Evolutionary conservation across 1,284 basidiomycete species (phyloP), one percentile per base, ranked within the genome.

Genomic region (Ustilago sp.): DNA sequence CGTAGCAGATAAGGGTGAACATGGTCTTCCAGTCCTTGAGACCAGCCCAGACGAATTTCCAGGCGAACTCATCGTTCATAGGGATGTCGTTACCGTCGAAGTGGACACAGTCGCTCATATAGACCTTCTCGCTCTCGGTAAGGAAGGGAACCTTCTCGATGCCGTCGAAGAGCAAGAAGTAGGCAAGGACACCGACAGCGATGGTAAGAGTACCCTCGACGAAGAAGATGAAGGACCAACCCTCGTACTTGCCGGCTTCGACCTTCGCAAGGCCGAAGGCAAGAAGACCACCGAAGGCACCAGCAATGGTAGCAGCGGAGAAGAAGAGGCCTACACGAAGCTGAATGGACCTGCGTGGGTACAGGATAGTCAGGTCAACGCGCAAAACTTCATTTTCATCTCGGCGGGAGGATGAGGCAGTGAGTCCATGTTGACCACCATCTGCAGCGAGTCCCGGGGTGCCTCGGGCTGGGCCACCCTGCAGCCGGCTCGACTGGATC

Each of bases 121-220:
- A 80, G 3, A 74, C 63, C 67, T 77, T 71, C 51, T 82, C 81
- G 51, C 68, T 59, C 54, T 75, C 63, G 59, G 68, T 78, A 8
- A 82, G 59, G 68, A 78, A 82, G 41, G 68, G 63, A n/a, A 77
- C 77, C 55, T 69, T 66, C 57, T 76, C 68, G 58, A 80, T 45
- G 48, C 68, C 69, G 60, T 75, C 69, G 43, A 75, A 75, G 53
- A 80, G 67, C 2, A 73, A 28, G 43, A 82, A 82, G 63, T 76
- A 86, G 8, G 87, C 82, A 4, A 79, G 67, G 47, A 87, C 70
- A 53, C 88, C 88, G 39, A 86, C 82, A 17, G 87, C 56, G 62
- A 88, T 86, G 1, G 88, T 88, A 0, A 88, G 87, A 23, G 87
- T 84, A 59, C 89, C 89, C 71, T 89, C 89, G 48, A 89, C 84